Evolutionary conservation across 495 filamentous ascomycete species (phyloP).

Genomic region (Xeromyces bisporus): DNA sequence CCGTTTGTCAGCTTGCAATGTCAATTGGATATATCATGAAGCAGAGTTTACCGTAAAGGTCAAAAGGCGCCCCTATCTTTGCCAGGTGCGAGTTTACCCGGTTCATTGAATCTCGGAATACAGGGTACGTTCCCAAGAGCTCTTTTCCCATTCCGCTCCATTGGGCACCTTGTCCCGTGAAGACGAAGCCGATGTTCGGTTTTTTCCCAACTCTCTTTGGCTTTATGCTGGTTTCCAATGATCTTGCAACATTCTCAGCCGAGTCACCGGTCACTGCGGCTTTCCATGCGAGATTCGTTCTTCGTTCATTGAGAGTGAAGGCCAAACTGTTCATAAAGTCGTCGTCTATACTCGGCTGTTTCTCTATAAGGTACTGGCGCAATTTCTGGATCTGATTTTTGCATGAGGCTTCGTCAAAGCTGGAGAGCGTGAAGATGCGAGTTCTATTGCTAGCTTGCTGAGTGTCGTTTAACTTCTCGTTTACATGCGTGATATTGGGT

Average conservation of each 20-base stretch:
- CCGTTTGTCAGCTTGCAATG: too few species aligned
- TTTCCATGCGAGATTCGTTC: constrained; percentile 12
- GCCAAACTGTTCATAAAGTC: constrained; percentile 11
- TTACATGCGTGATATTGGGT: not conserved
- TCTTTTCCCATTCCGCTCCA: constrained; percentile 25
- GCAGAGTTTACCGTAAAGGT: not conserved
- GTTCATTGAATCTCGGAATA: constrained; percentile 17
- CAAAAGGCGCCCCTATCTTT: constrained; percentile 2
- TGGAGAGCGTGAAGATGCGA: constrained; percentile 8
- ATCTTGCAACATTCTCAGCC: not conserved
- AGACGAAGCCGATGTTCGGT: constrained; percentile 8
- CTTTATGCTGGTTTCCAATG: constrained; percentile 1
- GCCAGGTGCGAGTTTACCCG: constrained; percentile 6
- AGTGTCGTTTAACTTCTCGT: not conserved
- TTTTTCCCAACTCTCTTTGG: not conserved
- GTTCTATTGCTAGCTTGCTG: not conserved
- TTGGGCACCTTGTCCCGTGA: constrained; percentile 32
- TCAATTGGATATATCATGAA: too few species aligned
- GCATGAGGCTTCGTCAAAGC: constrained; percentile 7
- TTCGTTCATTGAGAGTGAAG: constrained; percentile 13
- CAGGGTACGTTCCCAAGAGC: constrained; percentile 15
- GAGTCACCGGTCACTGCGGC: constrained; percentile 6
- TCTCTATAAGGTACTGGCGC: constrained; percentile 4
- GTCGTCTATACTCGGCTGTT: not conserved
- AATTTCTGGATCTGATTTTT: constrained; percentile 1